Base-by-base conservation (phyloP, 495 filamentous ascomycete species). In the Penicillium atrosanguineum region DNA sequence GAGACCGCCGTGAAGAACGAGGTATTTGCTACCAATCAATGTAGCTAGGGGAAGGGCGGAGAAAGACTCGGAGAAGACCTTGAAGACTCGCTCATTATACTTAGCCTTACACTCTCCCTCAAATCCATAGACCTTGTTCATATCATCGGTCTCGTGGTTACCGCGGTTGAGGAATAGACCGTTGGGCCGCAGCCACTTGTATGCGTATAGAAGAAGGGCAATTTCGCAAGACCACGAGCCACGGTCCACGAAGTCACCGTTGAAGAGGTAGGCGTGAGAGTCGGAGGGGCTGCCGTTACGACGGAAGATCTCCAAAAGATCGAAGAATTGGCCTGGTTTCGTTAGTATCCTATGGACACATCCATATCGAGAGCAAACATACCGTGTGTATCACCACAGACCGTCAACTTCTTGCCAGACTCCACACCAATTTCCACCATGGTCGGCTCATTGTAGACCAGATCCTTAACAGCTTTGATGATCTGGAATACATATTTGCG, bases 141-240 rank as follows among this genome's bases (percentile, higher is more conserved):
- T 99, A 69, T 97, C 94, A 68, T 99, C 94, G 53, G 94, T 97
- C 74, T 99, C 94, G 76, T 99, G 94, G 72, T 99, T 99, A 56
- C 94, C 94, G 46, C 94, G 86, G 79, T 99, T 99, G 53, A 99
- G 77, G 85, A 95, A 99, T 73, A 99, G 89, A 37, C 77, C 81
- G 36, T 85, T 80, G 0, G 95, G 94, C 48, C 85, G 85, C 58
- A 99, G 71, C 91, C 90, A 95, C 75, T 99, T 99, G 80, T 96
- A 94, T 31, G 93, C 88, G 65, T 96, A 99, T 21, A 99, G 81
- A 25, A 96, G 80, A 21, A 99, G 78, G 11, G 90, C 94, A 60
- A 99, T 91, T 67, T 99, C 94, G 8, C 88, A 93, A 15, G 93
- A 97, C 94, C 94, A 99, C 34, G 89, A 95, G 18, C 94, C 94